Percentiles rank a stretch among this genome's conserved stretches.
These are phyloP conservation scores for Apophysomyces trapeziformis DNA, from an alignment of 371 early-diverging fungal species.

Conservation along the genomic window DNA sequence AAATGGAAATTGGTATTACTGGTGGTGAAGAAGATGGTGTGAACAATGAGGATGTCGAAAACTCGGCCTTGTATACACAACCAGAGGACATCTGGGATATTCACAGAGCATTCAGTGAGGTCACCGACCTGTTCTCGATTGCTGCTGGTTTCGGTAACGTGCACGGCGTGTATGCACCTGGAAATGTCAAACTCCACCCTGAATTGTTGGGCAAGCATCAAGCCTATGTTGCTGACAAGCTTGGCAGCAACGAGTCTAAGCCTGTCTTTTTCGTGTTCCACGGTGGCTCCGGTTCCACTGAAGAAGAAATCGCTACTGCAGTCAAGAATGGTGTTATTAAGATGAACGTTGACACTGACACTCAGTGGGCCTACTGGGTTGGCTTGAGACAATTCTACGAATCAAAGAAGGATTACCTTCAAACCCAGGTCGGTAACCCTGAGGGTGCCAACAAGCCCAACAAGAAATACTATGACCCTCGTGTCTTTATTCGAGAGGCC, in stretches of 20 bases:
- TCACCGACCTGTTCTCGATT: slow-evolving; percentile 86
- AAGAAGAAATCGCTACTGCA: slow-evolving; percentile 84
- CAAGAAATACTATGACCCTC: slow-evolving; percentile 95
- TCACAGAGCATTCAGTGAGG: slow-evolving; percentile 76
- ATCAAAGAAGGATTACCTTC: slow-evolving; percentile 77
- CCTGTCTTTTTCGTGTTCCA: slow-evolving; percentile 95
- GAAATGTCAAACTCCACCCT: slow-evolving; percentile 90
- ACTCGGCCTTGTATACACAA: slow-evolving; percentile 87
- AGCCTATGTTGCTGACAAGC: slow-evolving; percentile 74
- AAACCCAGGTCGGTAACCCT: slow-evolving; percentile 92
- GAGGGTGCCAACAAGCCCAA: slow-evolving; percentile 91
- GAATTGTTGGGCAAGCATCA: slow-evolving; percentile 91
- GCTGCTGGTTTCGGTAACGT: slow-evolving; percentile 92
- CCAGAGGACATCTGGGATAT: slow-evolving; percentile 94
- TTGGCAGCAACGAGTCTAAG: slow-evolving; percentile 58
- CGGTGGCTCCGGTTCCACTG: slow-evolving; percentile 90
- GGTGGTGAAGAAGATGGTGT: slow-evolving; percentile 97
- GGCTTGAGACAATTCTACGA: slow-evolving; percentile 78
- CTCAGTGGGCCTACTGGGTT: slow-evolving; percentile 83
- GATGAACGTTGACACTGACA: slow-evolving; percentile 92
- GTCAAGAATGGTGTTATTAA: slow-evolving; percentile 87
- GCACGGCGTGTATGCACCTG: slow-evolving; percentile 93
- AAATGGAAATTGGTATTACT: slow-evolving; percentile 97
- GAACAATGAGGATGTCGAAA: slow-evolving; percentile 90
- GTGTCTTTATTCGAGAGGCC: slow-evolving; percentile 86